Evolutionary conservation across 306 rosid genomes (phyloP), one percentile per base, ranked within the genome.

Genomic region (Luffa acutangula): DNA sequence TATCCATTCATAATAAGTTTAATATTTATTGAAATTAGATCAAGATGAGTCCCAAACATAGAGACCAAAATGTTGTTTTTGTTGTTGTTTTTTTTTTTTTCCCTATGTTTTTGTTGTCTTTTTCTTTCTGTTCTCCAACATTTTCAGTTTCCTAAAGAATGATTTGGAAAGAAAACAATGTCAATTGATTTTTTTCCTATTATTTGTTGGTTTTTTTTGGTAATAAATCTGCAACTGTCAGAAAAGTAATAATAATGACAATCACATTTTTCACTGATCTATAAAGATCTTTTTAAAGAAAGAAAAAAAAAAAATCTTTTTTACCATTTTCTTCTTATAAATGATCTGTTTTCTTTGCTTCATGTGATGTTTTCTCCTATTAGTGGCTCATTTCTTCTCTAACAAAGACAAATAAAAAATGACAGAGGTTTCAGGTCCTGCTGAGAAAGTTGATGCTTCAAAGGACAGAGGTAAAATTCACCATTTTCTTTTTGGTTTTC

Each of bases 361-460:
- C 65, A 33, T 41, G 34, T 45, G 51, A 45, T 57, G 43, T 43
- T 74, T 14, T 11, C 39, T 65, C 31, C 39, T 58, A 10, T 5
- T 14, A 53, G 2, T 18, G 25, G 5, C 57, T 51, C 12, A 31
- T 52, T 42, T 39, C 77, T 79, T n/a, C 11, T 34, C 43, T 76
- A 42, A 46, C 80, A 65, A 51, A 45, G 52, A 66, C 67, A 43
- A 41, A 69, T 21, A 46, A 18, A 46, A 41, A 43, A 54, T 82
- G 15, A 5, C 87, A 91, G 93, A 87, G 59, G 78, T 76, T 84
- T 84, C 80, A 15, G 89, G 84, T 78, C 43, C 86, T 72, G 51
- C 31, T 37, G 86, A 80, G 78, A 82, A 57, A 54, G 0, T 69
- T 10, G 87, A 37, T 58, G 89, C 65, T 62, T 77, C 85, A 54